These are phyloP conservation scores for Penicillium sclerotigenum DNA, from an alignment of 2,329 filamentous ascomycete species.

Conservation along the genomic window DNA sequence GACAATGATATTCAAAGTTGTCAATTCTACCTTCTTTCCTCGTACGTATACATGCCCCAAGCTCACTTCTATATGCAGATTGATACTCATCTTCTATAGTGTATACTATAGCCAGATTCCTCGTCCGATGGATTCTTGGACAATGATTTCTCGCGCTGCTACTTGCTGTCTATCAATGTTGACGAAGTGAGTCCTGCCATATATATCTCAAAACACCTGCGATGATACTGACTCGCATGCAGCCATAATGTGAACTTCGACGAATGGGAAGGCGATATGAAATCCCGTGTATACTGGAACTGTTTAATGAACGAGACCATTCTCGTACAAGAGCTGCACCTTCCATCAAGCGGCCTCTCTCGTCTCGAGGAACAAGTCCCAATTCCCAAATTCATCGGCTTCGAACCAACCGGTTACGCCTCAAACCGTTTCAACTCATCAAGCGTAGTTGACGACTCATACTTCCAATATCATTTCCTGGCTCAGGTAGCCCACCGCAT, in stretches of 20 bases:
- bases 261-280: constrained; percentile 56
- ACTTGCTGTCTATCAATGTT: constrained; percentile 50
- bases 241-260: constrained; percentile 46
- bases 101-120: constrained; percentile 53
- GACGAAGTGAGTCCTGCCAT: constrained; percentile 38
- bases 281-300: constrained; percentile 55
- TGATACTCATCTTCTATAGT: constrained; percentile 19
- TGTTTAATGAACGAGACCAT: constrained; percentile 57
- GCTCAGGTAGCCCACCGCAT: constrained; percentile 57
- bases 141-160: constrained; percentile 52
- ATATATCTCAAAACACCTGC: background rate
- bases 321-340: constrained; percentile 53
- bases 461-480: constrained; percentile 58
- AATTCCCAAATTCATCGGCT: constrained; percentile 53
- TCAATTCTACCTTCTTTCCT: constrained; percentile 53
- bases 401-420: constrained; percentile 37
- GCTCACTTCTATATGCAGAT: background rate
- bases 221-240: constrained; percentile 12
- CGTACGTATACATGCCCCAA: constrained; percentile 26
- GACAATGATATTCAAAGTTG: constrained; percentile 51
- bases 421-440: constrained; percentile 29
- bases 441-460: constrained; percentile 50
- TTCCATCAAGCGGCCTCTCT: constrained; percentile 51
- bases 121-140: constrained; percentile 54
- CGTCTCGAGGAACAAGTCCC: constrained; percentile 53